Conservation (phyloP, 1,284 basidiomycete species). For the Malassezia slooffiae region DNA sequence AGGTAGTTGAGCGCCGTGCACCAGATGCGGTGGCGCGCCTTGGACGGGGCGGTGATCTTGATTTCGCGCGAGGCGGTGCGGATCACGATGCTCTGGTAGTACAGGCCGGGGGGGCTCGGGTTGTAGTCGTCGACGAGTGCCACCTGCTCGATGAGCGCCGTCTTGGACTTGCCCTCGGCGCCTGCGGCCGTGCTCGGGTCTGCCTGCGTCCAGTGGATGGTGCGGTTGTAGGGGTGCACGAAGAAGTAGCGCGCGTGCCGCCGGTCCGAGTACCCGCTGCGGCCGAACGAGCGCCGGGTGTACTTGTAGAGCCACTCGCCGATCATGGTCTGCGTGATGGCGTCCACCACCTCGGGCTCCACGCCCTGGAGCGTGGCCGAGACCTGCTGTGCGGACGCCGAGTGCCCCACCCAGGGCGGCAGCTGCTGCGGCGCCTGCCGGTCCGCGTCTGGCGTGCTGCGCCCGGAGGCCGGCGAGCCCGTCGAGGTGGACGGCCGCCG, state of each 20-base stretch:
- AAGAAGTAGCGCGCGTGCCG: constrained; percentile 96
- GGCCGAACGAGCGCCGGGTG: constrained; percentile 72
- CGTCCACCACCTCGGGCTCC: constrained; percentile 56
- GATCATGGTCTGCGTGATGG: constrained; percentile 99
- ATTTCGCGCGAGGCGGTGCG: constrained; percentile 88
- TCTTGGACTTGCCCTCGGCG: constrained; percentile 86
- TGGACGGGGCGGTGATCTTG: constrained; percentile 87
- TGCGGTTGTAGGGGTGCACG: constrained; percentile 98
- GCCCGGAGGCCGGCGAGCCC: too few relatives aligned
- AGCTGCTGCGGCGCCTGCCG: too few relatives aligned
- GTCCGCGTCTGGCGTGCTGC: too few relatives aligned
- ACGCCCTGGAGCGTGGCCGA: constrained; percentile 16
- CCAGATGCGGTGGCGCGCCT: constrained; percentile 95
- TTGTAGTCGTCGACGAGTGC: constrained; percentile 81
- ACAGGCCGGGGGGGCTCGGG: constrained; percentile 79
- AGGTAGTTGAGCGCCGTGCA: constrained; percentile 52
- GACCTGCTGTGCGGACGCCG: not conserved
- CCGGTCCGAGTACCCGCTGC: constrained; percentile 73
- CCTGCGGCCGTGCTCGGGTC: constrained; percentile 81
- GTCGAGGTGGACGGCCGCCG: too few relatives aligned
- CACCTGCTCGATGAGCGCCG: constrained; percentile 90
- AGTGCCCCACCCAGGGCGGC: too few relatives aligned
- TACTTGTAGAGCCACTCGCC: constrained; percentile 98
- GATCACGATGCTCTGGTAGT: constrained; percentile 83
- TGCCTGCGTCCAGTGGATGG: constrained; percentile 87